Evolutionary conservation across 192 early-diverging fungal genomes (phyloP).

Genomic region (Coemansia sp.): DNA sequence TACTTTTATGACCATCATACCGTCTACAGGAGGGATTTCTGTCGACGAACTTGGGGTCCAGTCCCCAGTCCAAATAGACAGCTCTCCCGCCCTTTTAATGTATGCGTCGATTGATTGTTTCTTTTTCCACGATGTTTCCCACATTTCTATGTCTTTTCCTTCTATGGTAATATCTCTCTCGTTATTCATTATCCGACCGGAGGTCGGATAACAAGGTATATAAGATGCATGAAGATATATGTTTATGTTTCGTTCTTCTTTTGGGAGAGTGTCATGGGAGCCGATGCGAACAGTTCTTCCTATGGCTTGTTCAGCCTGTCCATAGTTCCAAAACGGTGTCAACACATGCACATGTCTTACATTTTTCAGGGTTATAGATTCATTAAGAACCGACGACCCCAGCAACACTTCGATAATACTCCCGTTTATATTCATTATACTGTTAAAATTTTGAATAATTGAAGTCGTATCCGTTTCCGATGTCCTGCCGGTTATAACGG

Average conservation of each 20-base stretch:
- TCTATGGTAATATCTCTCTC: not conserved
- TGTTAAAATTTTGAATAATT: constrained; percentile 10
- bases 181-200: no score
- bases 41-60: not conserved
- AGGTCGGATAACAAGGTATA: no score
- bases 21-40: constrained; percentile 8
- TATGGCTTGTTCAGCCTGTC: constrained; percentile 21
- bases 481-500: constrained; percentile 12
- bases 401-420: constrained; percentile 9
- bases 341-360: constrained; percentile 21
- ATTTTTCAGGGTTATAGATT: constrained; percentile 22
- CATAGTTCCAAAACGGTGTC: constrained; percentile 29
- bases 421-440: constrained; percentile 10
- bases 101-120: constrained; percentile 10
- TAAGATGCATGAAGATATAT: constrained; percentile 14
- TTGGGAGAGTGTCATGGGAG: constrained; percentile 13
- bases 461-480: constrained; percentile 12
- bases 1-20: constrained; percentile 1
- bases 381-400: constrained; percentile 15
- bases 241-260: not conserved
- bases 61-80: constrained; percentile 14
- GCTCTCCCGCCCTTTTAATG: constrained; percentile 1
- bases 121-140: constrained; percentile 19
- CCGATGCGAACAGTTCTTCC: constrained; percentile 19
- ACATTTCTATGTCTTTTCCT: constrained; percentile 22